Evolutionary conservation across 2,329 filamentous ascomycete genomes (phyloP).

Genomic region (Podosphaera leucotricha): DNA sequence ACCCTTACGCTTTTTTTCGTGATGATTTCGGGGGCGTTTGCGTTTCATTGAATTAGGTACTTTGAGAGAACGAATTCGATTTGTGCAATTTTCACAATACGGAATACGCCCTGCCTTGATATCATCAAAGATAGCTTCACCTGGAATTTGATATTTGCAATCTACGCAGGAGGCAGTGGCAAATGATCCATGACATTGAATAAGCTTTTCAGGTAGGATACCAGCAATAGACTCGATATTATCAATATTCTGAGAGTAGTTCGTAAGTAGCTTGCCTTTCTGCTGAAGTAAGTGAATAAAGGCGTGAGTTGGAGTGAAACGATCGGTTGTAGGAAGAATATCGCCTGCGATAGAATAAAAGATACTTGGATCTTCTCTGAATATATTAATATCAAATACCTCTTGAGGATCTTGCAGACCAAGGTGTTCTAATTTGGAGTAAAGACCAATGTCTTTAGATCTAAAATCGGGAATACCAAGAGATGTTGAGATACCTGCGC

Average conservation of each 20-base stretch:
- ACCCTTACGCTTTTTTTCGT: constrained; percentile 19
- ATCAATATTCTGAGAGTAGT: constrained; percentile 98
- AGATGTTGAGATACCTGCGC: constrained; percentile 88
- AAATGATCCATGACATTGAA: constrained; percentile 94
- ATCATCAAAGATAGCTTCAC: constrained; percentile 56
- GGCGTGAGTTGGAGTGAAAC: constrained; percentile 75
- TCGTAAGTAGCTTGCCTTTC: constrained; percentile 73
- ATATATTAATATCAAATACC: constrained; percentile 78
- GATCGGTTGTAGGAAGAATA: constrained; percentile 59
- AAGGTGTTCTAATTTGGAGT: constrained; percentile 59
- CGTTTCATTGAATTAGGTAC: constrained; percentile 30
- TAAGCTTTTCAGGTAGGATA: constrained; percentile 54
- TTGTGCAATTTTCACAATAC: constrained; percentile 47
- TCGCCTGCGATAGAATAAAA: constrained; percentile 87
- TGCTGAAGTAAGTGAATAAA: constrained; percentile 82
- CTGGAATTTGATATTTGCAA: constrained; percentile 50
- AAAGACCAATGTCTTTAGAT: constrained; percentile 78
- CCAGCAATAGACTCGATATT: constrained; percentile 80
- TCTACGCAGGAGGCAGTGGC: constrained; percentile 74
- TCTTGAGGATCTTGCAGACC: constrained; percentile 68
- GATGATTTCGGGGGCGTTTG: constrained; percentile 28
- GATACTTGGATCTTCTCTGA: constrained; percentile 62
- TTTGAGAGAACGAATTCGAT: constrained; percentile 25
- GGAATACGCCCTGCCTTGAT: constrained; percentile 57
- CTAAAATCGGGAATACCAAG: constrained; percentile 94